Conservation (phyloP, 2,329 filamentous ascomycete genomes). For the Talaromyces sp. region DNA sequence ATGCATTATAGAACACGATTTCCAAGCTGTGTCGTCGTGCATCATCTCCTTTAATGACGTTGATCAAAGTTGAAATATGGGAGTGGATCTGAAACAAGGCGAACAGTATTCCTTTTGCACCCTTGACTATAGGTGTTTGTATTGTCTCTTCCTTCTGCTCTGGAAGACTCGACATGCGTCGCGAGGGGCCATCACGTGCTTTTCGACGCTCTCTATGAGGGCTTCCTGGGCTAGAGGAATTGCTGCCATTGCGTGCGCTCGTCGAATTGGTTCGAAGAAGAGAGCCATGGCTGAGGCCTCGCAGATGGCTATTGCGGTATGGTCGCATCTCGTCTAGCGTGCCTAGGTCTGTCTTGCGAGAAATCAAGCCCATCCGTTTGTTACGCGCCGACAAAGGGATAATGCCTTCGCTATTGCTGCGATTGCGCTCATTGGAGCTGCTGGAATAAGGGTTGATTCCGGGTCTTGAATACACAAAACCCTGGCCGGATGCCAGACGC, state of each 20-base stretch:
- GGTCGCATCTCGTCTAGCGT: constrained; percentile 48
- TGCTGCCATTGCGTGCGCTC: constrained; percentile 11
- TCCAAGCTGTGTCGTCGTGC: constrained; percentile 47
- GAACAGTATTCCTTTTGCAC: constrained; percentile 51
- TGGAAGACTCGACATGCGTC: constrained; percentile 52
- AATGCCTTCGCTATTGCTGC: constrained; percentile 59
- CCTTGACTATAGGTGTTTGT: constrained; percentile 48
- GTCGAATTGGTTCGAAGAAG: constrained; percentile 37
- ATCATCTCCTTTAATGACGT: constrained; percentile 42
- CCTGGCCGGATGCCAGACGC: constrained; percentile 47
- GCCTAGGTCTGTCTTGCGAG: constrained; percentile 48
- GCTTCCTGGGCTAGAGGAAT: constrained; percentile 26
- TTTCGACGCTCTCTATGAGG: constrained; percentile 38
- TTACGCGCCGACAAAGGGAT: constrained; percentile 43
- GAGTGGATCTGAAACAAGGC: constrained; percentile 48
- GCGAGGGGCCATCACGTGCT: constrained; percentile 39
- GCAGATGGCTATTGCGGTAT: constrained; percentile 50
- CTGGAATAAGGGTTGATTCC: constrained; percentile 61
- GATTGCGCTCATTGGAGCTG: constrained; percentile 56
- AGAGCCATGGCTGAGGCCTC: constrained; percentile 54
- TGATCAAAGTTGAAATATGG: constrained; percentile 41
- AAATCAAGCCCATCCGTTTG: constrained; percentile 57
- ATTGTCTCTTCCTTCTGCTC: constrained; percentile 47
- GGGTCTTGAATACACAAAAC: constrained; percentile 56
- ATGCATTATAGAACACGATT: constrained; percentile 51